Percentiles rank a stretch among this genome's conserved stretches.
These are phyloP conservation scores for Eleusine indica DNA, from an alignment of 176 grass and related monocot species.

Conservation along the genomic window DNA sequence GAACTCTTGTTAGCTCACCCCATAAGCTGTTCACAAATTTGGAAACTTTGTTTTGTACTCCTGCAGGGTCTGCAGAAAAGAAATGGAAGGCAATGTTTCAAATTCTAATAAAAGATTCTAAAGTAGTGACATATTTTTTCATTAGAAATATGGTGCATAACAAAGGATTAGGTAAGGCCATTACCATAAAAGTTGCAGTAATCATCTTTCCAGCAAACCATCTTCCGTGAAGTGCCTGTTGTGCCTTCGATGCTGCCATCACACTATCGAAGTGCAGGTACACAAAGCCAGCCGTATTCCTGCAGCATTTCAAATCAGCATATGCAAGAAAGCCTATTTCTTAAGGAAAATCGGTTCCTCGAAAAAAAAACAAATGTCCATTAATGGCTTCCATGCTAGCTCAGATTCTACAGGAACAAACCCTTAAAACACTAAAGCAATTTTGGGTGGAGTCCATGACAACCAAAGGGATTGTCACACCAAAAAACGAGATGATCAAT, in stretches of 20 bases:
- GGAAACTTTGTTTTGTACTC: slow-evolving; percentile 85
- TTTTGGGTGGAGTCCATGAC: background rate
- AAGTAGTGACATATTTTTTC: background rate
- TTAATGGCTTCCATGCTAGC: background rate
- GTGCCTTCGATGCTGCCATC: slow-evolving; percentile 60
- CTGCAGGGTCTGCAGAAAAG: slow-evolving; percentile 48
- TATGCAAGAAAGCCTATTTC: background rate
- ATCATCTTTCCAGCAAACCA: slow-evolving; percentile 99
- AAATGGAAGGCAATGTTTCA: background rate
- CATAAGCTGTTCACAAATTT: slow-evolving; percentile 21
- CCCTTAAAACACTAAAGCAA: background rate
- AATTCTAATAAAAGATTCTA: background rate
- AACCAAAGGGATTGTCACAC: background rate
- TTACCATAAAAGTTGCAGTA: slow-evolving; percentile 88
- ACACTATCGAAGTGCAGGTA: slow-evolving; percentile 76
- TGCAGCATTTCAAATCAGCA: slow-evolving; percentile 9
- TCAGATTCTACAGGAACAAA: background rate
- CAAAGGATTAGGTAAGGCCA: background rate
- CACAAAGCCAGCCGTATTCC: slow-evolving; percentile 83
- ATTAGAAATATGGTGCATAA: background rate
- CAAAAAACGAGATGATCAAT: too few species aligned
- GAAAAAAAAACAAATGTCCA: background rate
- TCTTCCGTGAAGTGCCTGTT: slow-evolving; percentile 81
- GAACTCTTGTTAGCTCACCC: background rate
- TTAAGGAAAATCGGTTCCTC: background rate